Base-by-base conservation (phyloP, 371 early-diverging fungal genomes). In the Conidiobolus incongruus region DNA sequence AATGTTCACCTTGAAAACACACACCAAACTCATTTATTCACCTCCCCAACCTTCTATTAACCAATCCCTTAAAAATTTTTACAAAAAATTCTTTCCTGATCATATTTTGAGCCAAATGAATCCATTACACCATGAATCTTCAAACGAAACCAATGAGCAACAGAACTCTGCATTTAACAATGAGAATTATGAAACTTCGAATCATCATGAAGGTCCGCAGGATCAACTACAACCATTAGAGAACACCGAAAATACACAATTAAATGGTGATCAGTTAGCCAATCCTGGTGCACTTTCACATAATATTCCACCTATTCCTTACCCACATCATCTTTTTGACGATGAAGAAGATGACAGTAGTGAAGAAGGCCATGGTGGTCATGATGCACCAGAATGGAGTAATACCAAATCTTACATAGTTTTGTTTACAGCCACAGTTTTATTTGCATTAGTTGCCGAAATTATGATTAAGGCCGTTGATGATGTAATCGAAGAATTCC, bases 311-410 rank as follows among this genome's bases (percentile, higher is more conserved):
- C n/a, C n/a, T n/a, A n/a, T n/a, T n/a, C n/a, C n/a, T n/a, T n/a
- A n/a, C n/a, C n/a, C n/a, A n/a, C n/a, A n/a, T n/a, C n/a, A n/a
- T n/a, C n/a, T n/a, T n/a, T n/a, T n/a, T n/a, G n/a, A n/a, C n/a
- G n/a, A 68, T 44, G 65, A 57, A 12, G 61, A 64, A 20, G 70
- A 69, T 15, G 72, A 62, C 4, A 62, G 55, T 1, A 65, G 62
- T 6, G 71, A 60, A 19, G 79, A 72, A n/a, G 75, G 67, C 22
- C 67, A 54, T 34, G 68, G 62, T 20, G 90, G 90, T 23, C 95
- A 94, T 50, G 91, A 89, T 47, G 73, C 82, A 16, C 93, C 95
- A 34, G 82, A 88, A 49, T 95, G 95, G 95, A 65, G 74, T 52
- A 75, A 78, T 35, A 38, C 54, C 35, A 88, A 87, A 60, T 74